Base-by-base conservation (phyloP, 2,329 filamentous ascomycete species). In the Mariannaea sp. region DNA sequence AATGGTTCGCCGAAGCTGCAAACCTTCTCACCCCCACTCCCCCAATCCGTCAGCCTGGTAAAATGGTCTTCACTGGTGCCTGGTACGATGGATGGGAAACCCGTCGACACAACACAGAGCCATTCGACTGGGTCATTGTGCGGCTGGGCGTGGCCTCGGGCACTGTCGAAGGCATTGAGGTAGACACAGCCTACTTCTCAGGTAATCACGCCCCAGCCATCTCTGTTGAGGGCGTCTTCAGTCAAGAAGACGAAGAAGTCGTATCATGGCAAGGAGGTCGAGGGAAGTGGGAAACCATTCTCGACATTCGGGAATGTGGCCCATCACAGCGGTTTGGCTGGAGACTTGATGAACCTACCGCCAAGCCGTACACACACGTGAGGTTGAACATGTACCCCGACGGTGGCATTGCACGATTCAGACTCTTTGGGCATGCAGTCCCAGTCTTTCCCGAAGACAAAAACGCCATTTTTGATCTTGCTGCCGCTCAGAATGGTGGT, bases 311-410 rank as follows among this genome's bases (percentile, higher is more conserved):
- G 65, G 85, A 89, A 65, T 92, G 89, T 68, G 89, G 89, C 0
- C 88, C 90, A 1, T 86, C 80, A 45, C 85, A 87, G 70, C 76
- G 89, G 55, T 89, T 91, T 65, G 87, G 78, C 3, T 94, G 89
- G 90, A 80, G 83, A 66, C 76, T 93, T 13, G 73, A 78, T 13
- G 67, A 68, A 14, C 79, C 80, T 16, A 85, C 83, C 0, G 72
- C 75, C 27, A 88, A 88, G 71, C 81, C 85, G 48, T 92, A 89
- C 73, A 92, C 89, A 0, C 89, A 94, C 69, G 87, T 92, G 33
- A 78, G 89, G 27, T 76, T 94, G 49, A 88, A 90, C 70, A 92
- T 92, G 90, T 92, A 90, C 68, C 88, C 90, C 1, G 90, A 94
- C 67, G 90, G 90, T 42, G 90, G 90, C 42, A 93, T 94, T 65